phyloP scores from a whole-genome alignment of 345 rosid genomes.

The Iberis pinnata region DNA sequence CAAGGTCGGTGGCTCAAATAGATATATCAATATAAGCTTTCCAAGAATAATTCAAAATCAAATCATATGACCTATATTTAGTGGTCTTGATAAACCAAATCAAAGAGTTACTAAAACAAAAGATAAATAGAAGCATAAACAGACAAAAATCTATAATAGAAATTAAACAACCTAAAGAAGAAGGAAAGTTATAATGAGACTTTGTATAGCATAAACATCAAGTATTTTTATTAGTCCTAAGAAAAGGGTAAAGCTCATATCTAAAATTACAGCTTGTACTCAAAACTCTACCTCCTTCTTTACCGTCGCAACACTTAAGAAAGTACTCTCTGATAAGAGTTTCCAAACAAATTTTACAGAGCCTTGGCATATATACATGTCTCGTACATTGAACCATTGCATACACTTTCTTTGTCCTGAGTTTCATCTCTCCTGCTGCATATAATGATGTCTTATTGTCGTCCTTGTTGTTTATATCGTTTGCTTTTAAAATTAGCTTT shows the following conservation, averaged over 20 bases:
- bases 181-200: too few species aligned
- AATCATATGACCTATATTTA: too few species aligned
- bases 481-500: background rate
- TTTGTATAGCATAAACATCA: too few species aligned
- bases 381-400: background rate
- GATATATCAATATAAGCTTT: too few species aligned
- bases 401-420: background rate
- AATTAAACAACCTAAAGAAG: too few species aligned
- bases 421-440: background rate
- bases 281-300: slow-evolving; percentile 41
- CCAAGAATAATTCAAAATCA: too few species aligned
- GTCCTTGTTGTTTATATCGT: background rate
- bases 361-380: background rate
- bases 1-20: too few species aligned
- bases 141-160: too few species aligned
- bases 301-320: slow-evolving; percentile 7
- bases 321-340: background rate
- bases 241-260: slow-evolving; percentile 50
- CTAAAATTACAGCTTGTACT: slow-evolving; percentile 43
- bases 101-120: too few species aligned
- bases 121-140: too few species aligned
- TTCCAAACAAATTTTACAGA: background rate
- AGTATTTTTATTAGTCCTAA: background rate
- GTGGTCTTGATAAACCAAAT: too few species aligned
- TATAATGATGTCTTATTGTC: background rate